Evolutionary conservation across 202 grass and related monocot genomes (phyloP).

Genomic region (Bolboschoenoplectus hybrid): DNA sequence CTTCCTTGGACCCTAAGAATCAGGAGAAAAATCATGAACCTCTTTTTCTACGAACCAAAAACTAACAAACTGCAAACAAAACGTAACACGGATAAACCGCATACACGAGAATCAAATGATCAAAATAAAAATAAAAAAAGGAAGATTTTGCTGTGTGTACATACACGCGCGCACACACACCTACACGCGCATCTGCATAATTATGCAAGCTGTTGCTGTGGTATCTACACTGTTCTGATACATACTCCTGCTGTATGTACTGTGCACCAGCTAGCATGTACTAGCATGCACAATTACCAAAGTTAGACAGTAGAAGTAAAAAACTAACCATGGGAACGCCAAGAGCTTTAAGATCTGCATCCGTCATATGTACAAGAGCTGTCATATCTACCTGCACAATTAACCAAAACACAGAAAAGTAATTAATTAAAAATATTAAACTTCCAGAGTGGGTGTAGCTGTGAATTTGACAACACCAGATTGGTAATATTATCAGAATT

Average conservation of each 20-base stretch:
- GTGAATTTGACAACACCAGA: slow-evolving; percentile 8
- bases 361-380: slow-evolving; percentile 94
- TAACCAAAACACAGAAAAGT: slow-evolving; percentile 35
- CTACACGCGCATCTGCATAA: not conserved
- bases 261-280: not conserved
- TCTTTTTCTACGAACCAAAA: not conserved
- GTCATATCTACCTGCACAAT: slow-evolving; percentile 85
- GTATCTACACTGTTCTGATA: not conserved
- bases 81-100: not conserved
- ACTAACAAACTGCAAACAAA: not conserved
- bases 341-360: slow-evolving; percentile 87
- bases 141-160: not conserved
- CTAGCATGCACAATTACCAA: slow-evolving; percentile 6
- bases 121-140: not conserved
- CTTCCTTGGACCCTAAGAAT: slow-evolving; percentile 88
- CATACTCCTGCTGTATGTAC: not conserved
- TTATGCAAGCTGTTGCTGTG: not conserved
- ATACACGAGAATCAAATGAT: slow-evolving; percentile 12
- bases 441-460: not conserved
- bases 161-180: not conserved
- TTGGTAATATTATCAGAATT: not conserved
- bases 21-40: slow-evolving; percentile 17
- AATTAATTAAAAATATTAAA: not conserved
- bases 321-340: slow-evolving; percentile 89
- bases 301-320: slow-evolving; percentile 21